Evolutionary conservation across 2,329 filamentous ascomycete species (phyloP).

Genomic region (Mycocentrospora acerina): DNA sequence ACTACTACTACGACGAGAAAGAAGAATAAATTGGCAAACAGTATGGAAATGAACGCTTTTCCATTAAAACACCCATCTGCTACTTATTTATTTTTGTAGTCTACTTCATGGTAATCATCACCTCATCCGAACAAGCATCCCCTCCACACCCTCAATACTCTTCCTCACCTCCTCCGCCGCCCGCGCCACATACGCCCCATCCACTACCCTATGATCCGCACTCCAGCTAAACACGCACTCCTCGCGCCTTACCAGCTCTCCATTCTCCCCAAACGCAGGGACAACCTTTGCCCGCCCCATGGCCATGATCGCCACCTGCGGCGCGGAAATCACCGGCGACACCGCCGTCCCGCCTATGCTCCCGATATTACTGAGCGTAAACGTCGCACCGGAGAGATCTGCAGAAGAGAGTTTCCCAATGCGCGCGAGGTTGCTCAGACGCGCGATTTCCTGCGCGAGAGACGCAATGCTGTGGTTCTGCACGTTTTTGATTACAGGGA

Average conservation of each 20-base stretch:
- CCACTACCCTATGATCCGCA: conserved; percentile 90
- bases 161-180: conserved; percentile 79
- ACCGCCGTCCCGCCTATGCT: conserved; percentile 92
- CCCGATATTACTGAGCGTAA: conserved; percentile 96
- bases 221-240: conserved; percentile 94
- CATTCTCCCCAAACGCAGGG: conserved; percentile 68
- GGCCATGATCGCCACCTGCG: conserved; percentile 88
- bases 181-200: conserved; percentile 91
- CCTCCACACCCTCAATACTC: conserved; percentile 80
- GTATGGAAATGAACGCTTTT: too few relatives aligned
- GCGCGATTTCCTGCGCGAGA: conserved; percentile 73
- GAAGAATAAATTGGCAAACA: too few relatives aligned
- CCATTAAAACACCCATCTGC: too few relatives aligned
- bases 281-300: conserved; percentile 78
- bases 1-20: too few relatives aligned
- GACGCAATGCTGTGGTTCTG: conserved; percentile 72
- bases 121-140: conserved; percentile 71
- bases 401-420: conserved; percentile 72
- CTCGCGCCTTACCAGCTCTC: conserved; percentile 69
- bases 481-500: conserved; percentile 88
- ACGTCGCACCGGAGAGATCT: conserved; percentile 83
- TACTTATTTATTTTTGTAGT: too few relatives aligned
- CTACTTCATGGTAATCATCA: too few relatives aligned
- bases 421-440: conserved; percentile 71
- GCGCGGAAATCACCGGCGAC: conserved; percentile 85